Evolutionary conservation across 495 filamentous ascomycete species (phyloP), one percentile per base, ranked within the genome.

Genomic region (Aspergillus cristatus): DNA sequence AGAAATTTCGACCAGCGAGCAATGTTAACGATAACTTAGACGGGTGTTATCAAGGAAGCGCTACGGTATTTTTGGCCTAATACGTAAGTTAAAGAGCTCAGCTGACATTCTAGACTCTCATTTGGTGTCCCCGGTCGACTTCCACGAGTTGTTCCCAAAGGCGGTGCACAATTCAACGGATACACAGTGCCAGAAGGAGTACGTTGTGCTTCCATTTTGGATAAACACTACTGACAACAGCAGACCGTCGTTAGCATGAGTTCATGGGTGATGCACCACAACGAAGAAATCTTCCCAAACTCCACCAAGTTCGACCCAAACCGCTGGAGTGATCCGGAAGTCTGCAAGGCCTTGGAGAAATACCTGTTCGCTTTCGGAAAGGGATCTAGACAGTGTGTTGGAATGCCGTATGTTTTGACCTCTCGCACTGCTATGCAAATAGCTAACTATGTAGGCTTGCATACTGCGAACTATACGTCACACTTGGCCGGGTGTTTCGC

Each of bases 311-410:
- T 70, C 41, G 42, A 50, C 34, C 45, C 58, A 14, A 32, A 29
- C 18, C 45, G 46, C 26, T 57, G 50, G 52, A 15, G 33, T 12
- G 30, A 52, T 45, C 37, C 43, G 10, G 26, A 10, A 11, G 12
- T 29, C 18, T 30, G 20, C 12, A 47, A 32, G 34, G 28, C 35
- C 12, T 32, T 60, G 15, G 53, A 63, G 11, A 46, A 40, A 13
- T 52, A 48, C 18, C 47, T 63, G 18, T 54, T 64, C 15, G 50
- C 59, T 2, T 67, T 67, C 40, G 51, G 57, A 14, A 58, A 56
- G 34, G 61, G 55, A 1, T 50, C 53, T n/a, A 47, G 60, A 30
- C 46, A 51, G 25, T 67, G 63, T 42, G 38, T 61, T 32, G 63
- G 63, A 4, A 63, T 65, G 51, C 46, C 37, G 54, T 57, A 54